Base-by-base conservation (phyloP, 2,329 filamentous ascomycete genomes). In the Claviceps capensis region DNA sequence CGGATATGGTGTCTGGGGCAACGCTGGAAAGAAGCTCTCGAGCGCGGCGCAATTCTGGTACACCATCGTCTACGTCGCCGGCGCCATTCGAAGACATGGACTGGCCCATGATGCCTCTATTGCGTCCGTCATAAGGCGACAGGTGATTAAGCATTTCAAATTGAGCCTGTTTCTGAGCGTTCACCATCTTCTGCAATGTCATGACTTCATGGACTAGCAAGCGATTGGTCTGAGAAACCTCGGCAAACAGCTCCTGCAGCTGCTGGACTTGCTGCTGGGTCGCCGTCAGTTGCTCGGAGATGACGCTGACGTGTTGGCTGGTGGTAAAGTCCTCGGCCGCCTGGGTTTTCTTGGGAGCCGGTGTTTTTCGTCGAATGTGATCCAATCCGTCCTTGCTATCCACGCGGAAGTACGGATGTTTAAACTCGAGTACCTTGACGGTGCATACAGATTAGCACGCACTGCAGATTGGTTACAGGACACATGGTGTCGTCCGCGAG, bases 311-410 rank as follows among this genome's bases (percentile, higher is more conserved):
- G 66, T 96, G 91, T 65, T 95, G 89, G 23, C 83, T 84, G 1
- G 88, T 86, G 23, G 87, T 81, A 52, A 86, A 83, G 50, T 95
- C 89, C 52, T 83, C 84, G 17, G 73, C 66, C 11, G 72, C 71
- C 58, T 79, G 78, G 3, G 76, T 69, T 65, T 96, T 97, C 58
- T 91, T 77, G 3, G 91, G 87, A 1, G 91, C 89, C 0, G 93
- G 93, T 2, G 93, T 91, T 71, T 98, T 98, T 60, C 93, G 79
- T 61, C 89, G 82, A 62, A 98, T 98, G 60, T 96, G 97, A 63
- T 98, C 93, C 47, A 98, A 76, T 46, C 89, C 93, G 64, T 96
- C 89, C 67, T 96, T 96, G 69, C 91, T 94, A 69, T 96, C 91
- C 58, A 86, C 85, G 61, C 89, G 86, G 72, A 98, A 98, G 62